These are phyloP conservation scores for Barnettozyma vustinii DNA, from an alignment of 805 yeast species.

Conservation along the genomic window DNA sequence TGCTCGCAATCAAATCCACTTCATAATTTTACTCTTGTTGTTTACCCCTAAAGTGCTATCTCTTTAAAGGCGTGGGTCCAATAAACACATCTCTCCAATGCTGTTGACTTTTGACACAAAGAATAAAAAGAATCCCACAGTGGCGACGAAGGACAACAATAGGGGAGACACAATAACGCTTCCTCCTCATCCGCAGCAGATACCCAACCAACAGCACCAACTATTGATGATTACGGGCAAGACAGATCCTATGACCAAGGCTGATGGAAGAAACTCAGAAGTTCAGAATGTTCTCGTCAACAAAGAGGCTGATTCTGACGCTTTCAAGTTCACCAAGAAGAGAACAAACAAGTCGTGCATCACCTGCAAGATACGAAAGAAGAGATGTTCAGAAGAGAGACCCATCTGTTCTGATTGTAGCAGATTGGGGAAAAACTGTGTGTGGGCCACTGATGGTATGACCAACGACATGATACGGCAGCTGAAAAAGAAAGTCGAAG, in stretches of 20 bases:
- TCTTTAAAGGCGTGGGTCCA: not conserved
- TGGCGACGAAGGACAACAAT: not conserved
- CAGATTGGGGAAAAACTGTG: constrained; percentile 58
- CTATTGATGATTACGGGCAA: not conserved
- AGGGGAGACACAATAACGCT: not conserved
- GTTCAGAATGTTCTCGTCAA: constrained; percentile 16
- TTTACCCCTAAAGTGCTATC: too few relatives aligned
- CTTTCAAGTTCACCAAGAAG: constrained; percentile 26
- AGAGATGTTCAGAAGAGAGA: constrained; percentile 66
- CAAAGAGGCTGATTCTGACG: constrained; percentile 18
- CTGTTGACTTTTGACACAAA: constrained; percentile 25
- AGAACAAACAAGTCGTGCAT: constrained; percentile 59
- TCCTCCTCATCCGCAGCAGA: not conserved
- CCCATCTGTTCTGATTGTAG: constrained; percentile 67
- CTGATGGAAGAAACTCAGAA: not conserved
- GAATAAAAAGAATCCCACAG: constrained; percentile 8
- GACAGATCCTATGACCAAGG: not conserved
- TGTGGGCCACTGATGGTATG: constrained; percentile 54
- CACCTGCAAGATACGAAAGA: constrained; percentile 64
- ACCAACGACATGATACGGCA: constrained; percentile 26
- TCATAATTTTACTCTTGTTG: too few relatives aligned
- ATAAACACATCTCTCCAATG: constrained; percentile 9
- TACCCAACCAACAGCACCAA: not conserved
- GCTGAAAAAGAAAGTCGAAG: constrained; percentile 24
- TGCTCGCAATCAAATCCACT: too few relatives aligned